Evolutionary conservation across 352 stramenopile genomes (phyloP).

Genomic region (Elongisporangium senticosum): DNA sequence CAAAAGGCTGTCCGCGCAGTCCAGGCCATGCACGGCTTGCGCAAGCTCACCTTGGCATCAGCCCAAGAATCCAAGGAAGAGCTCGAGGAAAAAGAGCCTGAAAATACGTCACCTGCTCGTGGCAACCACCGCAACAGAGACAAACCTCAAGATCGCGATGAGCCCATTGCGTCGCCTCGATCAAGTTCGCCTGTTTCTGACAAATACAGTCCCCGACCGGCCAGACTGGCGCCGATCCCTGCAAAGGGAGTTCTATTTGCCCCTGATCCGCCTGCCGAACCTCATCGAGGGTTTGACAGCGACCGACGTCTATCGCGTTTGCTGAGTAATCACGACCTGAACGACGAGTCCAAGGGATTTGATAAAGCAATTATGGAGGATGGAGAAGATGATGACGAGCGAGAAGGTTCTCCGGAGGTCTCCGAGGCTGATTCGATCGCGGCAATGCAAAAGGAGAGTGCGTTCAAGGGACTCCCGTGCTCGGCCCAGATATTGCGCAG

Average conservation of each 20-base stretch:
- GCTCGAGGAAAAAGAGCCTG: constrained; percentile 11
- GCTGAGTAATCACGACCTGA: constrained; percentile 6
- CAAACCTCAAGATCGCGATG: neutral
- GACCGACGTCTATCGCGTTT: constrained; percentile 26
- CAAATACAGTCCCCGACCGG: neutral
- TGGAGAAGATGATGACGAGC: constrained; percentile 14
- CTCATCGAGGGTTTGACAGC: constrained; percentile 32
- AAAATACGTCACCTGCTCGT: constrained; percentile 1
- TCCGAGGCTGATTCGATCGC: constrained; percentile 11
- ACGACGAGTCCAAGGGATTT: constrained; percentile 5
- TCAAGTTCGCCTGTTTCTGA: neutral
- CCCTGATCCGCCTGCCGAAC: neutral
- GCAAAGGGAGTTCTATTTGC: neutral
- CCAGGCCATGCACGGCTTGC: constrained; percentile 34
- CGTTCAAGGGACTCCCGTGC: constrained; percentile 38
- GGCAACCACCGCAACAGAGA: neutral
- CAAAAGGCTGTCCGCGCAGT: constrained; percentile 67
- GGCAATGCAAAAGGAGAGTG: constrained; percentile 19
- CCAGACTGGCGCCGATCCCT: neutral
- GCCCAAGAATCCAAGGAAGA: constrained; percentile 1
- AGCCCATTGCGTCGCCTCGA: neutral
- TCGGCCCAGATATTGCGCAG: constrained; percentile 67
- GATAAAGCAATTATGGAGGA: constrained; percentile 19
- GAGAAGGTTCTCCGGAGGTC: constrained; percentile 19
- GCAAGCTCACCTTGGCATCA: constrained; percentile 7